These are phyloP conservation scores for Butyriboletus loyo DNA, from an alignment of 768 basidiomycete species.

Conservation along the genomic window DNA sequence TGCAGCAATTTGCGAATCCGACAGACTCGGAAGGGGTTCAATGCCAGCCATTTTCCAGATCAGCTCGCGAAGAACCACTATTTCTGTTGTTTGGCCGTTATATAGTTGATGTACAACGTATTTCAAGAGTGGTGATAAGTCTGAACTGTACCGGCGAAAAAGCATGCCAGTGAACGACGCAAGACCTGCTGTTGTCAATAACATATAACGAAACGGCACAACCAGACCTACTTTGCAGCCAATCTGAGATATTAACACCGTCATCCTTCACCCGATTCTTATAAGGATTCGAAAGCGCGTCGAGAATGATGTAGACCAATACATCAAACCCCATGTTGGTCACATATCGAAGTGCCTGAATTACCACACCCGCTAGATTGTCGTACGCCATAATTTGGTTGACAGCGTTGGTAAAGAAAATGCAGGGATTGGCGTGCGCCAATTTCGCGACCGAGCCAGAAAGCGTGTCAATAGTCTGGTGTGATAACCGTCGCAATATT, in stretches of 20 bases:
- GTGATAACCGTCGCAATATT: conserved; percentile 82
- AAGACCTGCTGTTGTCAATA: conserved; percentile 54
- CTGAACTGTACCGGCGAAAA: conserved; percentile 81
- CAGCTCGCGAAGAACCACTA: conserved; percentile 87
- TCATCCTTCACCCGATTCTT: conserved; percentile 87
- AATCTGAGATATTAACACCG: conserved; percentile 85
- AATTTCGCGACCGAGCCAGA: conserved; percentile 89
- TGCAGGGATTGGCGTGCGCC: conserved; percentile 90
- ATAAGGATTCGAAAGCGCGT: conserved; percentile 79
- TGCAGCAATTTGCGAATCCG: conserved; percentile 82
- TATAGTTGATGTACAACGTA: conserved; percentile 91
- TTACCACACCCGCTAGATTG: conserved; percentile 85
- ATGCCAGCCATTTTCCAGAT: conserved; percentile 96
- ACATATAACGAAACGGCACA: conserved; percentile 7
- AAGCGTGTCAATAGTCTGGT: conserved; percentile 78
- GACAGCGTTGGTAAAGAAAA: conserved; percentile 86
- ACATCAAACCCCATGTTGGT: conserved; percentile 95
- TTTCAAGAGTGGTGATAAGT: conserved; percentile 78
- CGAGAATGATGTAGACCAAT: conserved; percentile 81
- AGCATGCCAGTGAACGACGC: conserved; percentile 93
- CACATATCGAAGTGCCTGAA: conserved; percentile 84
- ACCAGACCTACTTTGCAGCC: conserved; percentile 80
- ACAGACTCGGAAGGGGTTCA: conserved; percentile 84
- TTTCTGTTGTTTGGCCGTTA: conserved; percentile 78
- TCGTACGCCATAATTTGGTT: conserved; percentile 96